Percentiles rank a stretch among this genome's conserved stretches.
phyloP scores from a whole-genome alignment of 2,329 filamentous ascomycete species.

The Fusarium tjaetaba region DNA sequence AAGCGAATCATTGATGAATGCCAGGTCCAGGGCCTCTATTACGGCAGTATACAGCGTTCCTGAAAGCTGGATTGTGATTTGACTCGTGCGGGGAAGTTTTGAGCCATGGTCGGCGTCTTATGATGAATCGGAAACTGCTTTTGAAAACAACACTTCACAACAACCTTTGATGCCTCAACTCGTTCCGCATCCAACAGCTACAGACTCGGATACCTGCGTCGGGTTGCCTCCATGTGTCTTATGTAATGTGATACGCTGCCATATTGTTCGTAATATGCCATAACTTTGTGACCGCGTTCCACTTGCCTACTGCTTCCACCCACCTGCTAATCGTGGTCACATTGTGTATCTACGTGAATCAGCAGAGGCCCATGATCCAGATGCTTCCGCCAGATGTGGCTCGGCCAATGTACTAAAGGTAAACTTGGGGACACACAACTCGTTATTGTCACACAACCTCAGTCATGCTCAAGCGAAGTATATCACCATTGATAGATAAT shows the following conservation, averaged over 20 bases:
- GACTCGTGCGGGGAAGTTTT: slow-evolving; percentile 44
- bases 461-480: background rate
- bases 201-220: background rate
- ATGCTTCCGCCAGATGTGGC: background rate
- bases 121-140: slow-evolving; percentile 46
- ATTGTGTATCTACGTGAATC: background rate
- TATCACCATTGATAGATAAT: background rate
- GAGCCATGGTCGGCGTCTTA: slow-evolving; percentile 45
- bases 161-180: slow-evolving; percentile 16
- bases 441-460: background rate
- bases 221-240: slow-evolving; percentile 15
- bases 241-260: slow-evolving; percentile 7
- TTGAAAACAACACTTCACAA: slow-evolving; percentile 40
- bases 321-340: too few species aligned
- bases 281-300: background rate
- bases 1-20: slow-evolving; percentile 46
- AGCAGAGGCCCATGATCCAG: background rate
- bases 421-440: background rate
- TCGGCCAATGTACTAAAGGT: background rate
- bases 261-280: background rate
- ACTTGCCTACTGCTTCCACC: background rate
- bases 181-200: slow-evolving; percentile 4
- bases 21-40: slow-evolving; percentile 44
- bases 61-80: slow-evolving; percentile 45
- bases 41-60: slow-evolving; percentile 42